Percentiles rank a stretch among this genome's conserved stretches.
These are phyloP conservation scores for Diaporthe ilicicola DNA, from an alignment of 2,329 filamentous ascomycete genomes.

Conservation along the genomic window DNA sequence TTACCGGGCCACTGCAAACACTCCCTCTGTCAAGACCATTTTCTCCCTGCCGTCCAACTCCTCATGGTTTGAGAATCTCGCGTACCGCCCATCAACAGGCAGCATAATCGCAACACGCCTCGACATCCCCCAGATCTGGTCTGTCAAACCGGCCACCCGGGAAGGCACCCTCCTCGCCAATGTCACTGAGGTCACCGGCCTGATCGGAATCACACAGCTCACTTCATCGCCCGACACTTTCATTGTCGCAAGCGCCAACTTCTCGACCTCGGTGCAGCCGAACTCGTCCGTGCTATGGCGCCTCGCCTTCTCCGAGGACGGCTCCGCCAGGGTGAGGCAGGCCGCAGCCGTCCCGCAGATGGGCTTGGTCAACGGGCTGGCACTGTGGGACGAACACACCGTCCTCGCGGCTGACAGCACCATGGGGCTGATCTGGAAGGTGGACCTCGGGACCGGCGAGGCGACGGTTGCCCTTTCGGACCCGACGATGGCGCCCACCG, in stretches of 20 bases:
- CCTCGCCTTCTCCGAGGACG: not conserved
- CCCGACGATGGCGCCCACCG: conserved; percentile 5
- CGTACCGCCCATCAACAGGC: not conserved
- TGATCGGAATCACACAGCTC: conserved; percentile 14
- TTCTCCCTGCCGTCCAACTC: not conserved
- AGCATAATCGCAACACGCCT: conserved; percentile 16
- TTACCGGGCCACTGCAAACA: no score
- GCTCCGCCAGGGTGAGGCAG: not conserved
- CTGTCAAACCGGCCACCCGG: not conserved
- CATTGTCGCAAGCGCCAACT: conserved; percentile 4
- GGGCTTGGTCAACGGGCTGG: conserved; percentile 7
- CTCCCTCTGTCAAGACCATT: conserved; percentile 25
- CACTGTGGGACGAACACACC: not conserved
- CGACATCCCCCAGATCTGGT: conserved; percentile 18
- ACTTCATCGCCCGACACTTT: not conserved
- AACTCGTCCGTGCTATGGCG: conserved; percentile 7
- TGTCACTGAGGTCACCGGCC: not conserved
- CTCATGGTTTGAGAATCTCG: conserved; percentile 20
- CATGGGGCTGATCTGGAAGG: not conserved
- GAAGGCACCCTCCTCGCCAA: not conserved
- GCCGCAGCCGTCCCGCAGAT: conserved; percentile 1
- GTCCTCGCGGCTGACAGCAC: conserved; percentile 12
- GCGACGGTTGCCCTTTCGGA: not conserved
- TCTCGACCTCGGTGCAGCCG: conserved; percentile 1
- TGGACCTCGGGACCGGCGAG: not conserved